Evolutionary conservation across 129 eudicot species (phyloP).

Genomic region (Artemisia tridentata): DNA sequence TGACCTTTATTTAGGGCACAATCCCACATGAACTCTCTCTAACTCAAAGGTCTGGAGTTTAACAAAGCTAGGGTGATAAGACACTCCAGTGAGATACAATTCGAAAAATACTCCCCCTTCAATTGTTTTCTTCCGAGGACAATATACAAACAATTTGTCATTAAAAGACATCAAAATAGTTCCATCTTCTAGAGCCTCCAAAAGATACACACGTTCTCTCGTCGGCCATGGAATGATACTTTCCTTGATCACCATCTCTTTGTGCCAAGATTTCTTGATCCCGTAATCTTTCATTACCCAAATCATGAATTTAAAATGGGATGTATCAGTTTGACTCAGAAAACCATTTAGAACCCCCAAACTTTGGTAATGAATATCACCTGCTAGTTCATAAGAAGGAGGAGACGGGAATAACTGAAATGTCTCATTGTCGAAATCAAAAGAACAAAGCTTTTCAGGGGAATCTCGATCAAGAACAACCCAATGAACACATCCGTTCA

Average conservation of each 20-base stretch:
- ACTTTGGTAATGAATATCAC: neutral
- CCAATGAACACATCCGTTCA: too few species aligned
- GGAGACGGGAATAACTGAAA: constrained; percentile 27
- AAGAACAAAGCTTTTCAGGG: too few species aligned
- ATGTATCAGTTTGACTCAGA: constrained; percentile 33
- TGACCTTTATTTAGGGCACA: too few species aligned
- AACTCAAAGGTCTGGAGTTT: too few species aligned
- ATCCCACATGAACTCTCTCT: too few species aligned
- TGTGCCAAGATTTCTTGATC: constrained; percentile 26
- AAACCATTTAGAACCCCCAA: constrained; percentile 34
- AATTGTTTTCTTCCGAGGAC: neutral
- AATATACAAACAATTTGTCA: neutral
- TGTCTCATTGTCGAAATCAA: constrained; percentile 15
- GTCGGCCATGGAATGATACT: neutral
- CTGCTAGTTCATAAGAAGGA: neutral
- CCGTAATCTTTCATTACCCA: constrained; percentile 58
- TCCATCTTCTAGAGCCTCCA: too few species aligned
- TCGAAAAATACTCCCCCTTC: neutral
- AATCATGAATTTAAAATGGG: constrained; percentile 4
- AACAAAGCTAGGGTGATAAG: constrained; percentile 27
- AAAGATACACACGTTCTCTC: too few species aligned
- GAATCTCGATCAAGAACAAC: too few species aligned
- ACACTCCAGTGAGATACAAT: neutral
- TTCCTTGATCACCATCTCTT: constrained; percentile 1
- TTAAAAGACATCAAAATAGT: too few species aligned